Conservation (phyloP, 2,329 filamentous ascomycete genomes). For the Ophiostoma sp. region DNA sequence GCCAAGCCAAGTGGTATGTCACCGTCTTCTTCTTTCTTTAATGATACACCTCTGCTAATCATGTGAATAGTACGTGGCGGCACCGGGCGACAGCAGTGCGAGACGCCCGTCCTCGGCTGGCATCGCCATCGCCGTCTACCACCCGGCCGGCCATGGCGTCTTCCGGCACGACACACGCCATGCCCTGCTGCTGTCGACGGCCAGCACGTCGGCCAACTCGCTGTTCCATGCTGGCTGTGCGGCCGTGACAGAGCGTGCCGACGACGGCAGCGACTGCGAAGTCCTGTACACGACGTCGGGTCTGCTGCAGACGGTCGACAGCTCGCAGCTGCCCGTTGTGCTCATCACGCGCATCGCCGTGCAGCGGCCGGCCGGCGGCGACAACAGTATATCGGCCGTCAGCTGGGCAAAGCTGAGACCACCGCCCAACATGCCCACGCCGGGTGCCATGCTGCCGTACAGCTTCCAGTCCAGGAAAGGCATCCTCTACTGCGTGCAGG, state of each 20-base stretch:
- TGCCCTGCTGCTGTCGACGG: slow-evolving; percentile 41
- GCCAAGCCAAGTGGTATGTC: not conserved
- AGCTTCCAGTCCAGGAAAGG: slow-evolving; percentile 35
- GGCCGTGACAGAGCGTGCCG: slow-evolving; percentile 33
- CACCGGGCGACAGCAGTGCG: not conserved
- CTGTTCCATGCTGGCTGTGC: slow-evolving; percentile 46
- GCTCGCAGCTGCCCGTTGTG: slow-evolving; percentile 39
- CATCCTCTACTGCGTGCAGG: slow-evolving; percentile 31
- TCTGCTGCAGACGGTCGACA: slow-evolving; percentile 37
- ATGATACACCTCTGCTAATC: not conserved
- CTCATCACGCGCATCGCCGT: slow-evolving; percentile 43
- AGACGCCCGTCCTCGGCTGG: not conserved
- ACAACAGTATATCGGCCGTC: slow-evolving; percentile 31
- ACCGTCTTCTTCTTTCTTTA: not conserved
- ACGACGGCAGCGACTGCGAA: slow-evolving; percentile 26
- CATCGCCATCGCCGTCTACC: not conserved
- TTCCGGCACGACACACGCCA: slow-evolving; percentile 35
- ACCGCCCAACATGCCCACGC: slow-evolving; percentile 42
- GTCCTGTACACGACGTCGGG: slow-evolving; percentile 45
- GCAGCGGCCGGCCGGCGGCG: slow-evolving; percentile 23
- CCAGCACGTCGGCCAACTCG: slow-evolving; percentile 38
- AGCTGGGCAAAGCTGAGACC: slow-evolving; percentile 42
- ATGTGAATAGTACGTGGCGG: not conserved
- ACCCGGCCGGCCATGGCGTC: slow-evolving; percentile 29
- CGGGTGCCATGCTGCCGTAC: slow-evolving; percentile 59